Conservation (phyloP, 352 stramenopile species). For the Globisporangium okanoganense region DNA sequence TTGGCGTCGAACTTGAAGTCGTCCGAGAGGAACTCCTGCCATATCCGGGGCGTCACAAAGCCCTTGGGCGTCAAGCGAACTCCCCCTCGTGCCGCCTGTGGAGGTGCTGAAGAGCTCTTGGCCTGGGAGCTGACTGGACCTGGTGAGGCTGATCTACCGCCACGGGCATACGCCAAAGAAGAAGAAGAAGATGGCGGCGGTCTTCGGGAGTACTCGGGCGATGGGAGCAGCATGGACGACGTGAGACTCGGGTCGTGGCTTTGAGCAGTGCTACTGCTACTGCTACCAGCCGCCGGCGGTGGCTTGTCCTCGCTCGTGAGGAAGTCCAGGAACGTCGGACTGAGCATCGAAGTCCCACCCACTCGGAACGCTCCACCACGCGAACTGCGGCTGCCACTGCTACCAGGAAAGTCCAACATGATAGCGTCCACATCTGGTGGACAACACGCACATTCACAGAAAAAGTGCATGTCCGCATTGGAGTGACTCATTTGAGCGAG, state of each 20-base stretch:
- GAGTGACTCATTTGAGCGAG: slow-evolving; percentile 2
- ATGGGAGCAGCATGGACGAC: slow-evolving; percentile 3
- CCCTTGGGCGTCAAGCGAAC: slow-evolving; percentile 6
- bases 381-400: neutral
- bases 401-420: slow-evolving; percentile 20
- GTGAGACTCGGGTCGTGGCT: neutral
- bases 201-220: slow-evolving; percentile 10
- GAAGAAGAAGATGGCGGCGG: neutral
- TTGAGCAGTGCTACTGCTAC: neutral
- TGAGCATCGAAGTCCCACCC: slow-evolving; percentile 48
- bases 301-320: slow-evolving; percentile 64
- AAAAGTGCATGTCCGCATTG: neutral
- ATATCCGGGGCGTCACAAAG: slow-evolving; percentile 47
- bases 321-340: slow-evolving; percentile 75
- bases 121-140: neutral
- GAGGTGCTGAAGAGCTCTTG: slow-evolving; percentile 17
- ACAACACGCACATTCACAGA: neutral
- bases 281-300: slow-evolving; percentile 2
- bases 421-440: neutral
- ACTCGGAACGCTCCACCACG: neutral
- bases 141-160: slow-evolving; percentile 8
- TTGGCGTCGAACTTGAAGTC: slow-evolving; percentile 64
- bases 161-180: slow-evolving; percentile 12
- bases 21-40: slow-evolving; percentile 67
- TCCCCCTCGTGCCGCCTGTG: slow-evolving; percentile 18